A percentile compares a stretch with the other conserved stretches of the same genome.
phyloP scores from a whole-genome alignment of 1,284 basidiomycete species.

The Salmacisia buchloeana region DNA sequence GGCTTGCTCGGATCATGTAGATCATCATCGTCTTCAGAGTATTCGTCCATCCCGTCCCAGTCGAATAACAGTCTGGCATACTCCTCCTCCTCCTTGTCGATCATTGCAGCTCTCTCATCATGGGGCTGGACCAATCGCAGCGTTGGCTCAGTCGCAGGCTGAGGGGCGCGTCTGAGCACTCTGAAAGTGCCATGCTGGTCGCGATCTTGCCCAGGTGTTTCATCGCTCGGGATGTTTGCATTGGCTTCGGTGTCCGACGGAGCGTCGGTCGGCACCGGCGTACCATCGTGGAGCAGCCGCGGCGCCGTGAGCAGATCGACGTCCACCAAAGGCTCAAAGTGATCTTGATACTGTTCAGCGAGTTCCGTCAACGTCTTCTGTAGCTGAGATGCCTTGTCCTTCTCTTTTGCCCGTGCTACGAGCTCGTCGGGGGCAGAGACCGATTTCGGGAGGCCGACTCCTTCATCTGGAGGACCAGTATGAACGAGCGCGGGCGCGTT shows the following conservation, averaged over 20 bases:
- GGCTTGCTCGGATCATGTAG: conserved; percentile 18
- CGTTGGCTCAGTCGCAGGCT: neutral
- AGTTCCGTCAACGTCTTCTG: neutral
- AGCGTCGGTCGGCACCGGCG: neutral
- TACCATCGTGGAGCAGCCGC: neutral
- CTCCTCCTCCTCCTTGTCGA: neutral
- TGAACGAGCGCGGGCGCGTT: neutral
- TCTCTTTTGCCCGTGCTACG: no score
- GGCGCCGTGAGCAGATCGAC: neutral
- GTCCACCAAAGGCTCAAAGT: neutral
- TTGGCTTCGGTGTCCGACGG: neutral
- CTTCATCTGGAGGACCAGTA: no score
- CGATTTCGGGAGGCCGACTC: no score
- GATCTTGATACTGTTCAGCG: neutral
- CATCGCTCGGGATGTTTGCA: neutral
- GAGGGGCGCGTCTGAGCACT: neutral
- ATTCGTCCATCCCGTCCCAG: conserved; percentile 16
- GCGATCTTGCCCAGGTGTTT: no score
- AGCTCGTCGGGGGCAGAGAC: no score
- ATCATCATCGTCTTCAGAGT: conserved; percentile 26
- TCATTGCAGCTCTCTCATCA: no score
- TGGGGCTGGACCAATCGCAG: neutral
- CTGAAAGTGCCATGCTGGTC: neutral
- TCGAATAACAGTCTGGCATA: neutral
- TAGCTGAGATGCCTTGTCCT: neutral